These are phyloP conservation scores for Pisolithus thermaeus DNA, from an alignment of 1,284 basidiomycete species.

Conservation along the genomic window DNA sequence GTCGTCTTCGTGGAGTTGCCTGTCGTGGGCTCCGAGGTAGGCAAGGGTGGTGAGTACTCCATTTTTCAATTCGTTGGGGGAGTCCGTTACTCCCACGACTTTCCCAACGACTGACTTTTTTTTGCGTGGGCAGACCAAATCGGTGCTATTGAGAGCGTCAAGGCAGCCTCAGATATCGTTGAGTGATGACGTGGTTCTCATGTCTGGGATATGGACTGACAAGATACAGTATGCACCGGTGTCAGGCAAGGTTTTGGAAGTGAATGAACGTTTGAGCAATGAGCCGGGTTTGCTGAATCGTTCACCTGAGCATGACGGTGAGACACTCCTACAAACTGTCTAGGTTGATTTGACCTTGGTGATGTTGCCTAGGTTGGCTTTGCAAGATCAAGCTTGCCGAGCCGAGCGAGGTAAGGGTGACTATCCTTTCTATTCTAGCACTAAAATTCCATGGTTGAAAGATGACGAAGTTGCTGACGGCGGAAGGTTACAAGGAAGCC, in stretches of 20 bases:
- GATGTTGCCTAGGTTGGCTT: constrained; percentile 72
- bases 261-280: constrained; percentile 71
- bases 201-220: constrained; percentile 7
- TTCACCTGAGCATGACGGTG: constrained; percentile 81
- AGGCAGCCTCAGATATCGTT: constrained; percentile 95
- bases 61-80: not conserved
- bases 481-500: constrained; percentile 74
- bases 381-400: constrained; percentile 87
- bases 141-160: constrained; percentile 97
- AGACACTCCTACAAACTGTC: constrained; percentile 19
- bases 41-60: constrained; percentile 66
- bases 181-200: constrained; percentile 22
- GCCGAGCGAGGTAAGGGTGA: constrained; percentile 59
- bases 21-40: constrained; percentile 58
- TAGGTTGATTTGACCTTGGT: not conserved
- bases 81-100: not conserved
- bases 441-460: constrained; percentile 27
- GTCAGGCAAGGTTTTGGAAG: constrained; percentile 75
- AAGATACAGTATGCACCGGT: constrained; percentile 80
- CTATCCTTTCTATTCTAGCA: not conserved
- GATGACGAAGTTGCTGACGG: constrained; percentile 71
- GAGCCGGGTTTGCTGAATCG: constrained; percentile 87
- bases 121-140: constrained; percentile 64
- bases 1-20: constrained; percentile 98
- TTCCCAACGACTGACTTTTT: not conserved